Evolutionary conservation across 2,329 filamentous ascomycete species (phyloP).

Genomic region (Knufia fluminis): DNA sequence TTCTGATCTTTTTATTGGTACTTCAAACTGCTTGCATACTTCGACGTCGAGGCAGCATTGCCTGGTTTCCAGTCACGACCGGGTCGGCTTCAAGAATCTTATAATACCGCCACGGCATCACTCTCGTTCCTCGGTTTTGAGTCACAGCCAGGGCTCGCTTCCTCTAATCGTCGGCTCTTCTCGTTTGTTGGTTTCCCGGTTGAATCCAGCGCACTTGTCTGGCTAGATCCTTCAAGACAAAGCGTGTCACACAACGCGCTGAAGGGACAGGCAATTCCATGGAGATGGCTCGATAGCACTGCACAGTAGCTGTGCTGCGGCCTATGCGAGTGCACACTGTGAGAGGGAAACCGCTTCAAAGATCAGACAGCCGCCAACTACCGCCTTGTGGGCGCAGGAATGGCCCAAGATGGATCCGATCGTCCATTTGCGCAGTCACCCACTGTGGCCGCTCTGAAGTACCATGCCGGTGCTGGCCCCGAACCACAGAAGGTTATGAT

Average conservation of each 20-base stretch:
- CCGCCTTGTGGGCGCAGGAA: conserved; percentile 19
- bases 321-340: neutral
- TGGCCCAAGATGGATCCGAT: conserved; percentile 34
- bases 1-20: neutral
- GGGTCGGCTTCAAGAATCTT: neutral
- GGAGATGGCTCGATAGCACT: conserved; percentile 19
- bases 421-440: conserved; percentile 35
- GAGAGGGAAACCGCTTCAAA: neutral
- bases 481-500: conserved; percentile 30
- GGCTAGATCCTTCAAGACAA: neutral
- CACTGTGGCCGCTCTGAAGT: conserved; percentile 35
- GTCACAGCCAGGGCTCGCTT: neutral
- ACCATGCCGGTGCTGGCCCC: conserved; percentile 31
- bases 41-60: neutral
- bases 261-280: neutral
- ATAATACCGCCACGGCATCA: neutral
- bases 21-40: neutral
- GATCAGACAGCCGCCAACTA: conserved; percentile 8
- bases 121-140: neutral
- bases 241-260: conserved; percentile 7
- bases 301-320: conserved; percentile 10
- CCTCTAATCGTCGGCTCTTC: neutral
- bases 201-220: neutral
- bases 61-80: neutral
- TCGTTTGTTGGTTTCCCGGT: neutral